Conservation (phyloP, 345 rosid genomes). For the Hypericum perforatum region DNA sequence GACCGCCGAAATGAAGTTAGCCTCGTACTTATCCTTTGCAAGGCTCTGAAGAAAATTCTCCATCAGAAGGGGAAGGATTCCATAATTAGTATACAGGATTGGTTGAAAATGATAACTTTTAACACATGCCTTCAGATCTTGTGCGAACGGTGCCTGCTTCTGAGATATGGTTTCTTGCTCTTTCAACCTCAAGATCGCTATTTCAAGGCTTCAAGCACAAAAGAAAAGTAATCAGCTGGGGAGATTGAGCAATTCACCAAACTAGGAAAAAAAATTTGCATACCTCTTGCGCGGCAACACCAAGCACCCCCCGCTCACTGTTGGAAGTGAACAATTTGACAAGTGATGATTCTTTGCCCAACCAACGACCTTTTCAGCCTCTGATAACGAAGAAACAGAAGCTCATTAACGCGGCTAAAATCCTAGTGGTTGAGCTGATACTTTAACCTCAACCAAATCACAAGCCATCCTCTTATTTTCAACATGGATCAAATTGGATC, state of each 20-base stretch:
- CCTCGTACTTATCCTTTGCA: slow-evolving; percentile 88
- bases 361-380: slow-evolving; percentile 88
- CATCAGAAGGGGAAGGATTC: slow-evolving; percentile 15
- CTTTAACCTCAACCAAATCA: too few relatives aligned
- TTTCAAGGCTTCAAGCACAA: slow-evolving; percentile 64
- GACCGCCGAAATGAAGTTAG: slow-evolving; percentile 77
- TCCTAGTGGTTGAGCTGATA: too few relatives aligned
- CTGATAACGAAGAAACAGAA: slow-evolving; percentile 29
- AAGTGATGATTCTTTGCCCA: slow-evolving; percentile 92
- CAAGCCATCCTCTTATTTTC: too few relatives aligned
- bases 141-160: slow-evolving; percentile 67
- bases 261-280: slow-evolving; percentile 1
- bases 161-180: slow-evolving; percentile 59
- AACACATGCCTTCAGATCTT: slow-evolving; percentile 61
- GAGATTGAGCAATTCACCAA: background rate
- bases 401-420: background rate
- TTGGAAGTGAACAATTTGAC: slow-evolving; percentile 55
- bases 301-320: slow-evolving; percentile 56
- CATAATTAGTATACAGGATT: slow-evolving; percentile 6
- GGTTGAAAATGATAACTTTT: slow-evolving; percentile 2
- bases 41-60: slow-evolving; percentile 42
- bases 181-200: slow-evolving; percentile 66
- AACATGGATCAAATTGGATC: too few relatives aligned
- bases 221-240: slow-evolving; percentile 21
- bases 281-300: slow-evolving; percentile 82